These are phyloP conservation scores for Ceriops decandra DNA, from an alignment of 345 rosid genomes.

Conservation along the genomic window DNA sequence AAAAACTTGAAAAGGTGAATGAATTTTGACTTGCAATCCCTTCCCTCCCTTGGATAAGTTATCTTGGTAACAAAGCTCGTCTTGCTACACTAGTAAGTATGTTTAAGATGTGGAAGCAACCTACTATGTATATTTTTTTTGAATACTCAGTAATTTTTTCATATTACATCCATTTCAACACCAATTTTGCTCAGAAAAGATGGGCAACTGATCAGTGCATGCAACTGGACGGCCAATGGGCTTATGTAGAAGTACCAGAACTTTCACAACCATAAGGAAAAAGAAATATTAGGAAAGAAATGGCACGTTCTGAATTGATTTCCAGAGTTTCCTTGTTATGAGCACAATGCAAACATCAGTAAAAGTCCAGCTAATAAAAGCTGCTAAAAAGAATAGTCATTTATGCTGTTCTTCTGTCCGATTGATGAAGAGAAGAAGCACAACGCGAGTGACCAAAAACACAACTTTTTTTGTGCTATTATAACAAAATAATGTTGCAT, in stretches of 20 bases:
- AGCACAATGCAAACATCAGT: background rate
- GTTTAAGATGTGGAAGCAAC: background rate
- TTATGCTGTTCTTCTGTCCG: background rate
- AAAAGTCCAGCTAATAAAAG: background rate
- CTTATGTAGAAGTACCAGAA: too few relatives aligned
- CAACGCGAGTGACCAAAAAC: background rate
- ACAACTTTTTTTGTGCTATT: background rate
- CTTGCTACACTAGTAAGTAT: background rate
- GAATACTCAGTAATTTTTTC: background rate
- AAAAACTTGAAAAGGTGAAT: slow-evolving; percentile 74
- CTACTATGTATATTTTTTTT: background rate
- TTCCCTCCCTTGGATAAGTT: background rate
- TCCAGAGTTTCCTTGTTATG: background rate
- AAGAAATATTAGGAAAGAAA: too few relatives aligned
- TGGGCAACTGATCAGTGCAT: too few relatives aligned
- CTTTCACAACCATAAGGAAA: too few relatives aligned
- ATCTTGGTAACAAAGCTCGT: background rate
- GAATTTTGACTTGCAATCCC: background rate
- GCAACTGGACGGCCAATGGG: background rate
- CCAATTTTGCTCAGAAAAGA: too few relatives aligned
- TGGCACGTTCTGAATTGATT: background rate
- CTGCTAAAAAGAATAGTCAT: background rate
- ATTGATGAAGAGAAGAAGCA: slow-evolving; percentile 1
- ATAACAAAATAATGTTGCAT: background rate
- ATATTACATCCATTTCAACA: too few relatives aligned